These are phyloP conservation scores for Eucalyptus sideroxylon DNA, from an alignment of 345 rosid species.

Conservation along the genomic window DNA sequence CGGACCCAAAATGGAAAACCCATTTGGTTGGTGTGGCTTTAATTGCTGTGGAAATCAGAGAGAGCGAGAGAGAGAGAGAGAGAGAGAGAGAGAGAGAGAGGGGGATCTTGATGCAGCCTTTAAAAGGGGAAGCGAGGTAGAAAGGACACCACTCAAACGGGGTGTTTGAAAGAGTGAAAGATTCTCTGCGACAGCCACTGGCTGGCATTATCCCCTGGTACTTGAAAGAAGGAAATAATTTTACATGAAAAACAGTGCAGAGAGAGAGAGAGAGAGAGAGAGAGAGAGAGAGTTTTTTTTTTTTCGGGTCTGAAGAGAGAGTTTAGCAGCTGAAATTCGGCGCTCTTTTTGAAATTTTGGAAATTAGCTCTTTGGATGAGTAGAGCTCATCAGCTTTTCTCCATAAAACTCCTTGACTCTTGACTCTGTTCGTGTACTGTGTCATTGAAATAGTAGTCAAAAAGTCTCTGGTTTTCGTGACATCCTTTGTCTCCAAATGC, in stretches of 20 bases:
- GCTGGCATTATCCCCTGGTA: background rate
- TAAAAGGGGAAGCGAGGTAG: background rate
- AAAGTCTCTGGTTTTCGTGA: background rate
- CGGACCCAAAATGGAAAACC: background rate
- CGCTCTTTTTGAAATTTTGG: background rate
- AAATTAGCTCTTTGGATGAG: background rate
- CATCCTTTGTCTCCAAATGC: constrained; percentile 49
- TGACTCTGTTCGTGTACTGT: background rate
- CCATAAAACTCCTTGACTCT: background rate
- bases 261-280: background rate
- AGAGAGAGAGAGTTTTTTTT: background rate
- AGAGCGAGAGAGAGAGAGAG: background rate
- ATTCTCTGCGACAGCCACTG: background rate
- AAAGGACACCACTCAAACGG: background rate
- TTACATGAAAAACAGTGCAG: background rate
- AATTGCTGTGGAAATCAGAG: background rate
- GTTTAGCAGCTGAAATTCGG: background rate
- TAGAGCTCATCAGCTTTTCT: background rate
- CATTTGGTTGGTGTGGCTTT: background rate
- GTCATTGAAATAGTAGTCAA: background rate
- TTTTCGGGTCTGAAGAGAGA: background rate
- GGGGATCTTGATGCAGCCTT: background rate
- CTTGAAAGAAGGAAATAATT: background rate
- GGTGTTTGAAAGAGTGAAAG: background rate
- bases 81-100: background rate